These are phyloP conservation scores for Teunomyces barrocoloradensis DNA, from an alignment of 805 yeast species.

Conservation along the genomic window DNA sequence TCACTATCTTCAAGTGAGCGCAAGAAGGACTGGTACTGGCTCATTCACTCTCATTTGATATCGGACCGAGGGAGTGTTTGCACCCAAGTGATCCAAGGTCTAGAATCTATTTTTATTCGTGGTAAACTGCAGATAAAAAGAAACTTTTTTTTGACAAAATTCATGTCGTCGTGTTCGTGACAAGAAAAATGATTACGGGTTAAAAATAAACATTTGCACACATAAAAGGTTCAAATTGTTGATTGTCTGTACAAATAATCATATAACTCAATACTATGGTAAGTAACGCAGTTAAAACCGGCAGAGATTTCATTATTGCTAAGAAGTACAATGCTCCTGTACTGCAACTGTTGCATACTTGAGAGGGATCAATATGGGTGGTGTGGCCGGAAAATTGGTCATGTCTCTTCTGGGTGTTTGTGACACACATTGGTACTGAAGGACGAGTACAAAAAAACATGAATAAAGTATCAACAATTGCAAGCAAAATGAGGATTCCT, in stretches of 20 bases:
- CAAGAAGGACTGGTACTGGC: constrained; percentile 12
- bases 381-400: too few relatives aligned
- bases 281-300: not conserved
- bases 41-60: constrained; percentile 7
- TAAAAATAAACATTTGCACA: constrained; percentile 1
- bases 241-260: not conserved
- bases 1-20: constrained; percentile 20
- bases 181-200: constrained; percentile 1
- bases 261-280: not conserved
- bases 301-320: too few relatives aligned
- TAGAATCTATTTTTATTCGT: not conserved
- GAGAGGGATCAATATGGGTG: too few relatives aligned
- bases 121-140: not conserved
- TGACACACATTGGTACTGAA: too few relatives aligned
- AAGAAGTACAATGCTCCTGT: too few relatives aligned
- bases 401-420: too few relatives aligned
- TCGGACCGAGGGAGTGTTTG: not conserved
- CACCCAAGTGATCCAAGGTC: not conserved
- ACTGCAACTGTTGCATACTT: too few relatives aligned
- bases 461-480: too few relatives aligned
- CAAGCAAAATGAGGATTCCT: not conserved
- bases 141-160: not conserved
- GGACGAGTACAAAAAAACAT: too few relatives aligned
- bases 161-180: not conserved
- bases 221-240: not conserved